These are phyloP conservation scores for Dendrostoma leiphaemia DNA, from an alignment of 2,329 filamentous ascomycete species.

Conservation along the genomic window DNA sequence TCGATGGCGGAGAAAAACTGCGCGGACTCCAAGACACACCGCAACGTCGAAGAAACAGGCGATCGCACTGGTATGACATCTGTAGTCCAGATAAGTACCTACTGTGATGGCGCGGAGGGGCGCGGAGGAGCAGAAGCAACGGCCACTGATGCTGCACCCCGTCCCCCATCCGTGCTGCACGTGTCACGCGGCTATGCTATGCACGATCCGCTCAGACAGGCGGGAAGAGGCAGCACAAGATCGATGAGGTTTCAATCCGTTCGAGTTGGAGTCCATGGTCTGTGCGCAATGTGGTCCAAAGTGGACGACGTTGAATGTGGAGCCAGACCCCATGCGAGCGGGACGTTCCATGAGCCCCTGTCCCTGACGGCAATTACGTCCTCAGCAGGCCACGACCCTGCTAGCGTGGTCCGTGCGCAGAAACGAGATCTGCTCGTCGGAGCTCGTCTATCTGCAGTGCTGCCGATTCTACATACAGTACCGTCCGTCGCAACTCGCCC, in stretches of 20 bases:
- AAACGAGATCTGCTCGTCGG: too few relatives aligned
- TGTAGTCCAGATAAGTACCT: too few relatives aligned
- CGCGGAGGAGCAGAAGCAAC: background rate
- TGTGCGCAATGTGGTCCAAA: too few relatives aligned
- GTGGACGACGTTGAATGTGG: too few relatives aligned
- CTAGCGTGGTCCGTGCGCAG: background rate
- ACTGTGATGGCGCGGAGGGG: too few relatives aligned
- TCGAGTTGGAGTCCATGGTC: too few relatives aligned
- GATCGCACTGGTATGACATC: background rate
- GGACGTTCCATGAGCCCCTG: background rate
- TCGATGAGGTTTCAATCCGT: too few relatives aligned
- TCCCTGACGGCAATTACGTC: background rate
- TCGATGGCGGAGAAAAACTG: too few relatives aligned
- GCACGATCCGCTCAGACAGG: background rate
- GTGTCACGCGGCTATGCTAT: background rate
- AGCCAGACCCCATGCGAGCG: too few relatives aligned
- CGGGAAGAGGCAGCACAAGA: background rate
- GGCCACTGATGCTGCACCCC: background rate
- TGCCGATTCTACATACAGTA: too few relatives aligned
- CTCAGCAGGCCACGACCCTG: background rate
- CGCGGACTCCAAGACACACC: background rate
- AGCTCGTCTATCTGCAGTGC: too few relatives aligned
- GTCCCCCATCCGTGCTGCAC: background rate
- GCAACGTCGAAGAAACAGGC: background rate
- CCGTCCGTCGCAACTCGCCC: too few relatives aligned